Conservation (phyloP, 345 rosid species). For the Trapa bicornis region DNA sequence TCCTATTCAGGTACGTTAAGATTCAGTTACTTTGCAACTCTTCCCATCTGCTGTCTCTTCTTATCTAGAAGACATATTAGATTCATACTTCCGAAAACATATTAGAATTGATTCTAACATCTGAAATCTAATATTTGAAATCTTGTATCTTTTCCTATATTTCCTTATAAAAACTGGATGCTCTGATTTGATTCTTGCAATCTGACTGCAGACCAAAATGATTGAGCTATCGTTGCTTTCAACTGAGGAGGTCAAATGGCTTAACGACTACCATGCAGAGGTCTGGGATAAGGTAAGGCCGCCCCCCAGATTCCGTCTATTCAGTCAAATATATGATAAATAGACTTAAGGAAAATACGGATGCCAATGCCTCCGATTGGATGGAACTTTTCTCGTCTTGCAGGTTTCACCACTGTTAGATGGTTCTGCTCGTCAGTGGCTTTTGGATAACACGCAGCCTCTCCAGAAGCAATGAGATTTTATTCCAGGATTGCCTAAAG, state of each 20-base stretch:
- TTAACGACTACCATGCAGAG: conserved; percentile 63
- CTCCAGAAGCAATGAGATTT: conserved; percentile 29
- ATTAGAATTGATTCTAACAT: not conserved
- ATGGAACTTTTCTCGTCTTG: not conserved
- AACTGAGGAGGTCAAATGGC: conserved; percentile 57
- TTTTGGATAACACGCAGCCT: conserved; percentile 68
- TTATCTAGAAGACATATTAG: not conserved
- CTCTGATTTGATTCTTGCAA: not conserved
- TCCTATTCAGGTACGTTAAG: conserved; percentile 63
- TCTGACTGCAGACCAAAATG: conserved; percentile 50
- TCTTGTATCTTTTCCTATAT: not conserved
- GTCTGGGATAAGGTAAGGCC: conserved; percentile 81
- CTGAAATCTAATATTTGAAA: not conserved
- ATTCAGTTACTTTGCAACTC: not conserved
- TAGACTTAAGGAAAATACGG: not conserved
- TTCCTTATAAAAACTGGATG: not conserved
- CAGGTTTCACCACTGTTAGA: conserved; percentile 86
- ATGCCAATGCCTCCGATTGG: not conserved
- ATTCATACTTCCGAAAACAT: not conserved
- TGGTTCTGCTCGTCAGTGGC: conserved; percentile 68
- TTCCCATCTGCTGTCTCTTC: not conserved
- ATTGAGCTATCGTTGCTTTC: conserved; percentile 55
- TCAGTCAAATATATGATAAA: not conserved
- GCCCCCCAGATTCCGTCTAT: not conserved
- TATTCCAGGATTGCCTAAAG: not conserved